These are phyloP conservation scores for Epichloe sp. DNA, from an alignment of 2,329 filamentous ascomycete species.

Conservation along the genomic window DNA sequence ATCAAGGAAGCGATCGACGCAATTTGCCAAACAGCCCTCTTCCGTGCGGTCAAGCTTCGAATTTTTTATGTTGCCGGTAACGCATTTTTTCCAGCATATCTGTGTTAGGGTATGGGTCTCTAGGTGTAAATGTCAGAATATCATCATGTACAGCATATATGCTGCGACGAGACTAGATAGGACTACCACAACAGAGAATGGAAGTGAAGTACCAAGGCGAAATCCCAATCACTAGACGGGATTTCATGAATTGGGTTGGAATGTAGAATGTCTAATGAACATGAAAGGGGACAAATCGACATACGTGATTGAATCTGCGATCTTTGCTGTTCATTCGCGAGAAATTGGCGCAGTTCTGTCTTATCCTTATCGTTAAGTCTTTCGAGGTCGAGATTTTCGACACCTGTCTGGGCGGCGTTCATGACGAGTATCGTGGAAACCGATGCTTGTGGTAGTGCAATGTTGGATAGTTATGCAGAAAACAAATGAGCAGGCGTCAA, in stretches of 20 bases:
- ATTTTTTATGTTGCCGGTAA: slow-evolving; percentile 61
- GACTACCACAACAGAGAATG: neutral
- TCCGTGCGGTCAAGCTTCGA: slow-evolving; percentile 64
- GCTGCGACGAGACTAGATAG: neutral
- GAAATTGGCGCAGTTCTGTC: slow-evolving; percentile 74
- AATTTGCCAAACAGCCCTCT: slow-evolving; percentile 78
- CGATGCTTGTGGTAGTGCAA: neutral
- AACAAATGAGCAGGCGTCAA: neutral
- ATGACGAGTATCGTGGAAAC: slow-evolving; percentile 13
- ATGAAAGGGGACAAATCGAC: neutral
- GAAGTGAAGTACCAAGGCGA: too few species aligned
- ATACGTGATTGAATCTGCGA: slow-evolving; percentile 50
- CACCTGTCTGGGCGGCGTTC: slow-evolving; percentile 22
- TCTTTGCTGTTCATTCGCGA: slow-evolving; percentile 76
- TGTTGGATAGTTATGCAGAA: too few species aligned
- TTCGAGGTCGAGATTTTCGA: slow-evolving; percentile 50
- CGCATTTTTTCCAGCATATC: slow-evolving; percentile 90
- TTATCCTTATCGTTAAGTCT: slow-evolving; percentile 73
- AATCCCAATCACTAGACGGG: too few species aligned
- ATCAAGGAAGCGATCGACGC: slow-evolving; percentile 88
- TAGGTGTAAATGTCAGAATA: slow-evolving; percentile 13
- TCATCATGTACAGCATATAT: slow-evolving; percentile 9
- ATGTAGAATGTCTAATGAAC: too few species aligned
- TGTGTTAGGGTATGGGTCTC: slow-evolving; percentile 48
- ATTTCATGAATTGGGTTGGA: too few species aligned